phyloP scores from a whole-genome alignment of 2,329 filamentous ascomycete genomes.

The Fusarium proliferatum region DNA sequence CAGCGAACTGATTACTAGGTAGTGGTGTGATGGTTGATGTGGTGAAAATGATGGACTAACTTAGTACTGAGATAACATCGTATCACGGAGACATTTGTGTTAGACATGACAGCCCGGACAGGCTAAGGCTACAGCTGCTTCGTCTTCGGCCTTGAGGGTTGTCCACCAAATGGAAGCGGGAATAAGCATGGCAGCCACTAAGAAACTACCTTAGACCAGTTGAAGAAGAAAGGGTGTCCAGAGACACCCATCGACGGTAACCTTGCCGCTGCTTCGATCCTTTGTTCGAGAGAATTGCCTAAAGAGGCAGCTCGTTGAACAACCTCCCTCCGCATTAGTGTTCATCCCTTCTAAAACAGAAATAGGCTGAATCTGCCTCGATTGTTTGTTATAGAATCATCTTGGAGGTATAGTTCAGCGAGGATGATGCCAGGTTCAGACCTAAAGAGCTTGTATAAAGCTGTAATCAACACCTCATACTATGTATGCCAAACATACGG shows the following conservation, averaged over 20 bases:
- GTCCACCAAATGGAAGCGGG: neutral
- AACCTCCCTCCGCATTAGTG: neutral
- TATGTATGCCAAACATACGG: slow-evolving; percentile 19
- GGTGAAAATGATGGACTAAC: neutral
- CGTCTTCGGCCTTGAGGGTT: neutral
- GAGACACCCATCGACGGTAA: neutral
- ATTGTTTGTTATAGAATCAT: neutral
- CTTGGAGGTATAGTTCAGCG: neutral
- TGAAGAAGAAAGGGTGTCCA: slow-evolving; percentile 1
- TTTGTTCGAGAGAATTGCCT: slow-evolving; percentile 29
- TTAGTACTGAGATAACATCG: slow-evolving; percentile 22
- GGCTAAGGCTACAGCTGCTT: neutral
- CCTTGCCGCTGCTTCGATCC: slow-evolving; percentile 11
- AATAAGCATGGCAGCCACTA: slow-evolving; percentile 2
- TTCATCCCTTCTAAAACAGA: neutral
- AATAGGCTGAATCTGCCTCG: slow-evolving; percentile 1
- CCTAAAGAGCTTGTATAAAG: neutral
- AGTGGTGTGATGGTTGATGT: neutral
- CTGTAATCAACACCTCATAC: slow-evolving; percentile 25
- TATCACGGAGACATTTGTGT: slow-evolving; percentile 13
- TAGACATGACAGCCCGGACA: neutral
- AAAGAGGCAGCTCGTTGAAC: slow-evolving; percentile 25
- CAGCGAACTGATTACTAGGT: neutral
- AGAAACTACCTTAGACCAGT: neutral
- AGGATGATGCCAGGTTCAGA: neutral